Percentiles rank a stretch among this genome's conserved stretches.
phyloP scores from a whole-genome alignment of 345 rosid species.

The Gossypium sturtianum region DNA sequence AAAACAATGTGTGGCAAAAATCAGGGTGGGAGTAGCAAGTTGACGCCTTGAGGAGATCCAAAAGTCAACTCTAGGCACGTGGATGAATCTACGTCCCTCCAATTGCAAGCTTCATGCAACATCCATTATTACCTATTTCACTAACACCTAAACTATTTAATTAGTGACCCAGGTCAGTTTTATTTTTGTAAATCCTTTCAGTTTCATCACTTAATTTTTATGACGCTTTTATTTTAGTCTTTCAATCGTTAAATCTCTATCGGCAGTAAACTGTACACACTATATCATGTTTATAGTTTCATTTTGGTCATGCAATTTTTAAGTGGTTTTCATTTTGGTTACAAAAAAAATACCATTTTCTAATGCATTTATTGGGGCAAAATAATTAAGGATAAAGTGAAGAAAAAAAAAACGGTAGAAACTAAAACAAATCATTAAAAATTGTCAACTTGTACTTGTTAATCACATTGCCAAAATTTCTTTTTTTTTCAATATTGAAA shows the following conservation, averaged over 20 bases:
- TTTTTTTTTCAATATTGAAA: too few relatives aligned
- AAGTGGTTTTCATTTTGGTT: rapidly evolving
- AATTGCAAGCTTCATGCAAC: slow-evolving; percentile 25
- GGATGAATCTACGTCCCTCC: slow-evolving; percentile 15
- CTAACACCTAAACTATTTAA: neutral
- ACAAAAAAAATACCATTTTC: too few relatives aligned
- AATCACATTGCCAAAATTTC: too few relatives aligned
- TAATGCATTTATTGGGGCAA: too few relatives aligned
- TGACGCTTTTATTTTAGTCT: rapidly evolving
- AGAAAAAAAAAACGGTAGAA: too few relatives aligned
- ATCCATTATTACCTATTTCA: neutral
- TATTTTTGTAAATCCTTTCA: too few relatives aligned
- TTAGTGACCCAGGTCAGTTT: too few relatives aligned
- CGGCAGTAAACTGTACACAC: rapidly evolving
- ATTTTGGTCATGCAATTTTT: too few relatives aligned
- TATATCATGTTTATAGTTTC: rapidly evolving
- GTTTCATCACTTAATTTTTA: too few relatives aligned
- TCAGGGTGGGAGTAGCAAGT: neutral
- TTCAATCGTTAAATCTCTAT: rapidly evolving
- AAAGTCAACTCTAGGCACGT: slow-evolving; percentile 16
- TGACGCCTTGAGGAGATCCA: neutral
- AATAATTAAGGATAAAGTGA: too few relatives aligned
- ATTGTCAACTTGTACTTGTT: too few relatives aligned
- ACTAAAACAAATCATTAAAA: too few relatives aligned
- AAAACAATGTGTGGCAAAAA: neutral